phyloP scores from a whole-genome alignment of 1,284 basidiomycete genomes.

The Inonotus obliquus region DNA sequence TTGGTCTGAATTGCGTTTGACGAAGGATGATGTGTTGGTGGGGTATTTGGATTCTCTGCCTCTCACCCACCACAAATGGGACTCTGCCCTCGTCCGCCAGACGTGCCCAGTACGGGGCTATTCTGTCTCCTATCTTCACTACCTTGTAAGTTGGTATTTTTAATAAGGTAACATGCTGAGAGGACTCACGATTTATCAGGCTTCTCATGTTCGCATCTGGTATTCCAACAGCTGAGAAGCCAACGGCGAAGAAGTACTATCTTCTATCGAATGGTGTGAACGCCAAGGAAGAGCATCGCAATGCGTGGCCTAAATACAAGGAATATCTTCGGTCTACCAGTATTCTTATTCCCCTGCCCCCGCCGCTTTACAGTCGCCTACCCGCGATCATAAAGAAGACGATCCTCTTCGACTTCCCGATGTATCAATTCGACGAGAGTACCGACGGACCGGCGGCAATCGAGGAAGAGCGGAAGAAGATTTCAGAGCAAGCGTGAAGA shows the following conservation, averaged over 20 bases:
- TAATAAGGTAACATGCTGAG: neutral
- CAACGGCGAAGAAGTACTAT: slow-evolving; percentile 61
- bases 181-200: slow-evolving; percentile 28
- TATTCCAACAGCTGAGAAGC: slow-evolving; percentile 70
- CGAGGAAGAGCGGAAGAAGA: slow-evolving; percentile 32
- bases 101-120: slow-evolving; percentile 54
- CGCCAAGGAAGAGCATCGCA: slow-evolving; percentile 27
- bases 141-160: slow-evolving; percentile 41
- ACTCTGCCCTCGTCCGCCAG: slow-evolving; percentile 36
- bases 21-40: slow-evolving; percentile 67
- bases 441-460: slow-evolving; percentile 46
- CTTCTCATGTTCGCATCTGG: slow-evolving; percentile 67
- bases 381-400: slow-evolving; percentile 54
- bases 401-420: slow-evolving; percentile 58
- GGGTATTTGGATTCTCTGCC: slow-evolving; percentile 64
- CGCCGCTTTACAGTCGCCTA: slow-evolving; percentile 49
- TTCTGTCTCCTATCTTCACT: slow-evolving; percentile 63
- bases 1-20: neutral
- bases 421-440: slow-evolving; percentile 55
- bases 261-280: slow-evolving; percentile 47
- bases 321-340: slow-evolving; percentile 56
- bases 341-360: slow-evolving; percentile 63
- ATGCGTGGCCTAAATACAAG: slow-evolving; percentile 55
- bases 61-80: slow-evolving; percentile 53
- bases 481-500: slow-evolving; percentile 6